Base-by-base conservation (phyloP, 768 basidiomycete species). In the Naematelia encephala region DNA sequence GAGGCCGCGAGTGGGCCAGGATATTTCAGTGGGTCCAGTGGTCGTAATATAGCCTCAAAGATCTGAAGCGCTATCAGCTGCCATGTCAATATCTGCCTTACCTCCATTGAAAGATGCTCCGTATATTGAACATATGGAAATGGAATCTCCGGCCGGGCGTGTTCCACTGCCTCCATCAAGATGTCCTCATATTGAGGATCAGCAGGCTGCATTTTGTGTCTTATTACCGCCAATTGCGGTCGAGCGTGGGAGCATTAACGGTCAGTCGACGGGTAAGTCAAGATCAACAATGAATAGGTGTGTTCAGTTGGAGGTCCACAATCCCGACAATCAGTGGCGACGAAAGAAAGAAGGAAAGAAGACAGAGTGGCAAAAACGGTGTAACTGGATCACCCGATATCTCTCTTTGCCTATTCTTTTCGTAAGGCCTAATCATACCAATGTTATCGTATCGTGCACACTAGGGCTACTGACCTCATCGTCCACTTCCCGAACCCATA, bases 401-500 rank as follows among this genome's bases (percentile, higher is more conserved):
- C 8, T 16, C 8, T 39, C 16, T 39, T 16, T 39, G 34, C 16
- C 34, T 16, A 39, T 39, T 39, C n/a, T n/a, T n/a, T n/a, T n/a
- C n/a, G n/a, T n/a, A n/a, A n/a, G n/a, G n/a, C n/a, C n/a, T n/a
- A n/a, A n/a, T n/a, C n/a, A n/a, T n/a, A n/a, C n/a, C n/a, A n/a
- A n/a, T n/a, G 5, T 21, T 54, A 30, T 11, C 28, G 19, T 29
- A 13, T 14, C 26, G 52, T 5, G 52, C n/a, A n/a, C n/a, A n/a
- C n/a, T n/a, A 14, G 51, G 28, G 13, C 10, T 10, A 30, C 51
- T 52, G 14, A 44, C 51, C 45, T 59, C 14, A 50, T 23, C 19
- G 2, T 51, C 21, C 49, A 30, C 52, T 16, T 22, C 60, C 60
- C 1, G 66, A 59, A 14, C 87, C 86, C 25, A 88, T 84, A 0